Percentiles rank a stretch among this genome's conserved stretches.
These are phyloP conservation scores for Tolypocladium tundrense DNA, from an alignment of 2,329 filamentous ascomycete genomes.

Conservation along the genomic window DNA sequence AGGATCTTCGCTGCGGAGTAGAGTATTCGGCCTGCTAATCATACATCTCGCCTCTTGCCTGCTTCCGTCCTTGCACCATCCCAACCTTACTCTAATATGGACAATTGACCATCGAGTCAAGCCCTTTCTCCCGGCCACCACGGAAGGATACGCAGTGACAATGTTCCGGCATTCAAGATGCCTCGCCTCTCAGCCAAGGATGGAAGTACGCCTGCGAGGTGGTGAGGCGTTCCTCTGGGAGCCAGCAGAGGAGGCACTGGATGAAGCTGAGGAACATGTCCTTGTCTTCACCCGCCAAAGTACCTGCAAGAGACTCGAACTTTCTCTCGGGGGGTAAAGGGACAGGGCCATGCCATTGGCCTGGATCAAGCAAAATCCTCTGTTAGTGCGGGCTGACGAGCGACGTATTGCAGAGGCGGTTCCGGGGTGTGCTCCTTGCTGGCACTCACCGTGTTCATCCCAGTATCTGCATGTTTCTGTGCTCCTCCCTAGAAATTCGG, in stretches of 20 bases:
- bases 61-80: too few relatives aligned
- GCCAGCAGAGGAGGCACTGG: slow-evolving; percentile 12
- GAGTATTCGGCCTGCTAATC: neutral
- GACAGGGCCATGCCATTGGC: slow-evolving; percentile 14
- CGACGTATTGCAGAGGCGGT: neutral
- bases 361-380: slow-evolving; percentile 4
- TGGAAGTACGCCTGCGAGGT: slow-evolving; percentile 12
- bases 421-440: neutral
- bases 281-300: slow-evolving; percentile 7
- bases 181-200: slow-evolving; percentile 9
- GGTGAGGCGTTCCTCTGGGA: slow-evolving; percentile 12
- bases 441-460: slow-evolving; percentile 12
- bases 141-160: neutral
- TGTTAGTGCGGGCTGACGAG: neutral
- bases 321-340: slow-evolving; percentile 9
- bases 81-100: too few relatives aligned
- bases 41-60: too few relatives aligned
- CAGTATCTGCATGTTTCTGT: slow-evolving; percentile 13
- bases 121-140: too few relatives aligned
- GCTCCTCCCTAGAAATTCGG: slow-evolving; percentile 12
- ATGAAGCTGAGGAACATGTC: slow-evolving; percentile 12
- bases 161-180: neutral
- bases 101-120: too few relatives aligned
- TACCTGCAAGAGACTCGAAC: slow-evolving; percentile 8
- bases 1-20: neutral